phyloP scores from a whole-genome alignment of 169 alveolate species.

The Plasmodium sp. region DNA sequence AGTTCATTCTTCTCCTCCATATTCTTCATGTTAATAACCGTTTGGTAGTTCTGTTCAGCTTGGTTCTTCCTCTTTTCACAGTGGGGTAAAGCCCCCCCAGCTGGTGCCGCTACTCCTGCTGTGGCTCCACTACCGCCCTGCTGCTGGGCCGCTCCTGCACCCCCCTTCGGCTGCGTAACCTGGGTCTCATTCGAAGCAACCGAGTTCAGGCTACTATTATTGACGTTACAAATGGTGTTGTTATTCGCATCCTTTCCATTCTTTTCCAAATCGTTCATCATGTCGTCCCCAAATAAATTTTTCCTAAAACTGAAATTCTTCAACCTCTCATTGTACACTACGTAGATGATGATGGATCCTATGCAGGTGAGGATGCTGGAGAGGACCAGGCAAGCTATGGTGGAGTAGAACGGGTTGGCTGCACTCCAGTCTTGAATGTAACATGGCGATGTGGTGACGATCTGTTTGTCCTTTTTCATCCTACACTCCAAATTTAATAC shows the following conservation, averaged over 20 bases:
- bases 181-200: slow-evolving; percentile 72
- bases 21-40: not conserved
- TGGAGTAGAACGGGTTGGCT: slow-evolving; percentile 58
- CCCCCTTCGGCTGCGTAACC: not conserved
- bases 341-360: slow-evolving; percentile 63
- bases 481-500: slow-evolving; percentile 33
- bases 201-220: slow-evolving; percentile 63
- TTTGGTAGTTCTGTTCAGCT: not conserved
- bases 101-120: not conserved
- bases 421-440: slow-evolving; percentile 77
- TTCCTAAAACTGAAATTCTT: slow-evolving; percentile 19
- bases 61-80: not conserved
- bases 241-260: not conserved
- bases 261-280: slow-evolving; percentile 23
- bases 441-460: slow-evolving; percentile 59
- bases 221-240: not conserved
- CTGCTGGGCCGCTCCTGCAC: not conserved
- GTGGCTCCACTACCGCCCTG: not conserved
- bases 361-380: slow-evolving; percentile 57
- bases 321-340: slow-evolving; percentile 32
- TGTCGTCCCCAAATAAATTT: slow-evolving; percentile 27
- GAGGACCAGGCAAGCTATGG: slow-evolving; percentile 41
- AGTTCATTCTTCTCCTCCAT: not conserved
- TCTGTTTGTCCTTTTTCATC: slow-evolving; percentile 5
- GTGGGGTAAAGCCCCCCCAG: not conserved